Percentiles rank a stretch among this genome's conserved stretches.
Evolutionary conservation across 495 filamentous ascomycete genomes (phyloP).

Genomic region (Penicillium subrubescens): DNA sequence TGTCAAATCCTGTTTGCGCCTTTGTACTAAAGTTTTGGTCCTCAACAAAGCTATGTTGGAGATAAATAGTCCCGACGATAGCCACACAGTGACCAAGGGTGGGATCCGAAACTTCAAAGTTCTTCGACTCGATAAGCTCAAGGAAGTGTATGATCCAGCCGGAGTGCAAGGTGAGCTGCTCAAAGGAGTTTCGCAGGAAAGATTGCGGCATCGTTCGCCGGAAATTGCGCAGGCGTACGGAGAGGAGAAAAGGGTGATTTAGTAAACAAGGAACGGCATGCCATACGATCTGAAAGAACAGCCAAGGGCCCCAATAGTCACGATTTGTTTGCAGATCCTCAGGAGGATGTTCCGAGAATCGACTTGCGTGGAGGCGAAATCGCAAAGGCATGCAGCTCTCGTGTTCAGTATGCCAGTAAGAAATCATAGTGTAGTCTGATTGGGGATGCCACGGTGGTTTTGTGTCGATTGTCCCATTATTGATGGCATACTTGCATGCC

Average conservation of each 20-base stretch:
- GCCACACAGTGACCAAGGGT: constrained; percentile 35
- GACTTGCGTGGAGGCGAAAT: constrained; percentile 43
- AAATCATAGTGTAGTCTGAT: constrained; percentile 45
- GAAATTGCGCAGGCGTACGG: constrained; percentile 43
- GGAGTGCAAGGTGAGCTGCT: constrained; percentile 35
- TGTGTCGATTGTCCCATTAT: constrained; percentile 28
- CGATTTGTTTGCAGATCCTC: constrained; percentile 38
- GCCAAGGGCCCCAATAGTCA: constrained; percentile 48
- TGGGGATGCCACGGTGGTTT: constrained; percentile 45
- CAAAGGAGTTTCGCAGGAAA: constrained; percentile 40
- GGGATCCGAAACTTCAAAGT: constrained; percentile 39
- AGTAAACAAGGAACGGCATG: constrained; percentile 45
- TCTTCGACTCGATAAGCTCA: constrained; percentile 32
- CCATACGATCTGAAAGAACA: constrained; percentile 46
- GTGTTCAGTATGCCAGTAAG: constrained; percentile 44
- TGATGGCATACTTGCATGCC: constrained; percentile 41
- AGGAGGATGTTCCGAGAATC: constrained; percentile 37
- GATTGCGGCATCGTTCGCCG: constrained; percentile 42
- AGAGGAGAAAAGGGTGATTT: constrained; percentile 48
- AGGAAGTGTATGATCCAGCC: constrained; percentile 38
- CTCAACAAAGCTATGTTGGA: constrained; percentile 42
- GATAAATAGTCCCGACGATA: constrained; percentile 39
- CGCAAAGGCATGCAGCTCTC: constrained; percentile 46
- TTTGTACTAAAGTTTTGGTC: constrained; percentile 35
- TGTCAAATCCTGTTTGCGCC: constrained; percentile 32